These are phyloP conservation scores for Scortechinia acanthostroma DNA, from an alignment of 2,329 filamentous ascomycete genomes.

Conservation along the genomic window DNA sequence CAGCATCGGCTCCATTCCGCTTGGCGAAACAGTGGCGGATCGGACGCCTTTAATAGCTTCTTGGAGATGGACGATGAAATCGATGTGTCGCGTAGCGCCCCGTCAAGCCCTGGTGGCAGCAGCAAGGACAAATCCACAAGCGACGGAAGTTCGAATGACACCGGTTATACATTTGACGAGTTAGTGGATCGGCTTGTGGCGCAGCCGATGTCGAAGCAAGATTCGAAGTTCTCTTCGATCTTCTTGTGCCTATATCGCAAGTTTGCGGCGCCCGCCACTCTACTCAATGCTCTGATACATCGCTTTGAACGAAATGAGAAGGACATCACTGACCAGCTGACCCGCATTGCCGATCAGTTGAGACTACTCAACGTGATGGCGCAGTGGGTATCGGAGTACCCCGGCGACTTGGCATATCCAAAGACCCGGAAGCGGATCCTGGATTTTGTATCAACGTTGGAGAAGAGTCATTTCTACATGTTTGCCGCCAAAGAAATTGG, in stretches of 20 bases:
- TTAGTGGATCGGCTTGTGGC: conserved; percentile 52
- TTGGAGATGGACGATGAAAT: conserved; percentile 14
- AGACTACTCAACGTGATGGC: conserved; percentile 50
- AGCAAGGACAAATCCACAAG: conserved; percentile 22
- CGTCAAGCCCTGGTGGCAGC: conserved; percentile 13
- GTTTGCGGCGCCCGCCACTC: conserved; percentile 51
- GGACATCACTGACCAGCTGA: conserved; percentile 37
- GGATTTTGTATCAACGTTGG: conserved; percentile 45
- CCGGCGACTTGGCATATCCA: conserved; percentile 56
- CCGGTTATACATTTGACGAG: conserved; percentile 30
- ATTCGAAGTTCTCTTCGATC: conserved; percentile 55
- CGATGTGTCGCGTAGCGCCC: conserved; percentile 8
- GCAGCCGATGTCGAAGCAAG: conserved; percentile 54
- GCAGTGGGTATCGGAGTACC: conserved; percentile 58
- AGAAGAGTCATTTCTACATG: conserved; percentile 48
- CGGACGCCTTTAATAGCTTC: conserved; percentile 26
- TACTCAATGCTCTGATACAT: conserved; percentile 52
- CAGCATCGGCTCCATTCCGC: neutral
- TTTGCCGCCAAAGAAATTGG: conserved; percentile 55
- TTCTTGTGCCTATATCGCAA: conserved; percentile 62
- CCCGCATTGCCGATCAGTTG: conserved; percentile 49
- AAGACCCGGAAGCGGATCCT: conserved; percentile 46
- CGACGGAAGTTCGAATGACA: conserved; percentile 11
- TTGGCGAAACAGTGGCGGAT: conserved; percentile 26
- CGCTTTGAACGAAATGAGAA: conserved; percentile 44